Conservation (phyloP, 495 filamentous ascomycete species). For the Aspergillus carlsbadensis region DNA sequence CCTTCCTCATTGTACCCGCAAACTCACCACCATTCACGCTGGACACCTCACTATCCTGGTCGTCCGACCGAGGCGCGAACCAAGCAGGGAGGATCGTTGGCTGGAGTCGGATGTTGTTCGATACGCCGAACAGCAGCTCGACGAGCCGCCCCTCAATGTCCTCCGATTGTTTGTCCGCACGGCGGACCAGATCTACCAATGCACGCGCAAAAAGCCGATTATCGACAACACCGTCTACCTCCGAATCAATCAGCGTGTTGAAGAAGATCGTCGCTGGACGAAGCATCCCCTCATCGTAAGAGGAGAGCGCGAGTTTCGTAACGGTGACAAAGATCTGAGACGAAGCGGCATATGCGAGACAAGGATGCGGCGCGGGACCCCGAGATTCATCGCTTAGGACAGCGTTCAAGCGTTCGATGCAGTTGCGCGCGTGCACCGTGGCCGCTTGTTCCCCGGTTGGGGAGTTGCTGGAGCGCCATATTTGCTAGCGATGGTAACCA, state of each 20-base stretch:
- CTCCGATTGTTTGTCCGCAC: constrained; percentile 56
- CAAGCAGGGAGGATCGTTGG: constrained; percentile 82
- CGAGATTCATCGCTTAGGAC: constrained; percentile 87
- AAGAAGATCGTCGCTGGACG: constrained; percentile 81
- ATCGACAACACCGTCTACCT: constrained; percentile 90
- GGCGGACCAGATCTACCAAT: constrained; percentile 72
- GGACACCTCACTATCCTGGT: constrained; percentile 40
- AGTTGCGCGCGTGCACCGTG: constrained; percentile 48
- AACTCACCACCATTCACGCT: constrained; percentile 61
- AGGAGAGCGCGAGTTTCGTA: constrained; percentile 77
- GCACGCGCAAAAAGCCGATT: constrained; percentile 79
- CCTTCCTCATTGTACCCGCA: constrained; percentile 80
- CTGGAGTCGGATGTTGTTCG: constrained; percentile 89
- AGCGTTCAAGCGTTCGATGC: constrained; percentile 67
- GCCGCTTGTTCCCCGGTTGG: constrained; percentile 50
- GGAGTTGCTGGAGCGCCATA: constrained; percentile 68
- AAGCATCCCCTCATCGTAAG: constrained; percentile 76
- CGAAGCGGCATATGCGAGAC: constrained; percentile 76
- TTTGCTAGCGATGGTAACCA: constrained; percentile 54
- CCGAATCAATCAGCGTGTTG: constrained; percentile 87
- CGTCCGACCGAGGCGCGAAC: constrained; percentile 59
- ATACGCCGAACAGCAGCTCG: constrained; percentile 88
- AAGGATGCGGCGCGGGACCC: constrained; percentile 82
- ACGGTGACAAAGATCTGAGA: constrained; percentile 86
- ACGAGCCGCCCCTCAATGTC: constrained; percentile 83